phyloP scores from a whole-genome alignment of 805 yeast species.

The Hanseniaspora clermontiae region DNA sequence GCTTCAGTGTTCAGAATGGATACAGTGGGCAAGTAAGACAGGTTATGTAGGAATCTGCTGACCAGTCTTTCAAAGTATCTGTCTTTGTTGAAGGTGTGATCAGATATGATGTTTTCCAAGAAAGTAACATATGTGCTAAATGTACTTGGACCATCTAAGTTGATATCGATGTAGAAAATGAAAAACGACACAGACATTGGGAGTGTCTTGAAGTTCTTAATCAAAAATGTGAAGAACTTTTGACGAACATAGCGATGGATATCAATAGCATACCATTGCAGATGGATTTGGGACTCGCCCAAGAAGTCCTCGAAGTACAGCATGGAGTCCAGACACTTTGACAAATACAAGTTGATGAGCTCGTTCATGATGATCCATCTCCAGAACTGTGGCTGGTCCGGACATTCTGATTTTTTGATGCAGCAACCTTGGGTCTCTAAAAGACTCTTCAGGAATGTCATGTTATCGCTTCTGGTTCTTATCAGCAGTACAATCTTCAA shows the following conservation, averaged over 20 bases:
- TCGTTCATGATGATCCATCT: slow-evolving; percentile 7
- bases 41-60: slow-evolving; percentile 7
- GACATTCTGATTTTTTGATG: background rate
- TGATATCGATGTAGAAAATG: slow-evolving; percentile 1
- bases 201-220: background rate
- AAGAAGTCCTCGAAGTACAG: slow-evolving; percentile 5
- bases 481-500: background rate
- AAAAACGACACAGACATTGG: slow-evolving; percentile 11
- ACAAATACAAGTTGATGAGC: background rate
- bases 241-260: background rate
- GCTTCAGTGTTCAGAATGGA: background rate
- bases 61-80: slow-evolving; percentile 11
- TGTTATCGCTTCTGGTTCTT: background rate
- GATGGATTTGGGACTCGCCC: background rate
- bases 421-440: slow-evolving; percentile 11
- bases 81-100: background rate
- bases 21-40: slow-evolving; percentile 7
- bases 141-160: background rate
- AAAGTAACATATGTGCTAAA: background rate
- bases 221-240: slow-evolving; percentile 6
- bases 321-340: slow-evolving; percentile 1
- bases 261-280: slow-evolving; percentile 13
- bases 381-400: background rate
- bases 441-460: background rate
- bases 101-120: background rate